phyloP scores from a whole-genome alignment of 2,329 filamentous ascomycete genomes.

The Hortaea sp. region DNA sequence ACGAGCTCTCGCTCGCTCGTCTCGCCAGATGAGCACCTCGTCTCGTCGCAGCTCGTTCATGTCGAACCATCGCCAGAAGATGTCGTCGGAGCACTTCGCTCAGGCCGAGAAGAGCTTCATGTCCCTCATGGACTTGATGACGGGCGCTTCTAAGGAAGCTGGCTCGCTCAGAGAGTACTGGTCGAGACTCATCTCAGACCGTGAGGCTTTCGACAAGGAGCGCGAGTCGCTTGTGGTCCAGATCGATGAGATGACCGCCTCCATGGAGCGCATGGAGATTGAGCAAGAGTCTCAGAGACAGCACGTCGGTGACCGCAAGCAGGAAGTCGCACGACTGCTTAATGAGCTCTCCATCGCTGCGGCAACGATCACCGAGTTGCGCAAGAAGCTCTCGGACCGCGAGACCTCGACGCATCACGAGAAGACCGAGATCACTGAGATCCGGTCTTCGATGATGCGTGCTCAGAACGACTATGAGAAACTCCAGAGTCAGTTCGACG shows the following conservation, averaged over 20 bases:
- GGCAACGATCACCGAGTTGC: conserved; percentile 14
- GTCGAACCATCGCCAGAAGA: conserved; percentile 15
- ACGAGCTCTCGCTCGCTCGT: not conserved
- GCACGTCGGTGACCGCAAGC: conserved; percentile 18
- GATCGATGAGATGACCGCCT: conserved; percentile 19
- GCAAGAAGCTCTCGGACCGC: conserved; percentile 19
- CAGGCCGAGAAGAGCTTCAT: conserved; percentile 24
- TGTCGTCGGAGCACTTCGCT: conserved; percentile 19
- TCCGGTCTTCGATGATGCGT: conserved; percentile 13
- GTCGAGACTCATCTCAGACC: conserved; percentile 19
- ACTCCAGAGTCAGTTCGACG: conserved; percentile 15
- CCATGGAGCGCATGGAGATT: conserved; percentile 16
- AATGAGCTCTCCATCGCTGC: conserved; percentile 19
- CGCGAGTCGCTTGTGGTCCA: conserved; percentile 20
- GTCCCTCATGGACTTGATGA: conserved; percentile 23
- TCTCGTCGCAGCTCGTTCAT: not conserved
- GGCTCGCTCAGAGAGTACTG: conserved; percentile 22
- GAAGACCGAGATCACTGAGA: conserved; percentile 15
- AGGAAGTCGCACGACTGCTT: conserved; percentile 23
- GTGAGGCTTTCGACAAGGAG: conserved; percentile 19
- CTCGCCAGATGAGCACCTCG: not conserved
- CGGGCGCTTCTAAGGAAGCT: conserved; percentile 20
- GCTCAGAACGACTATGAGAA: conserved; percentile 18
- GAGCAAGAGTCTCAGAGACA: conserved; percentile 15
- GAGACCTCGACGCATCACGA: conserved; percentile 19